Evolutionary conservation across 306 rosid genomes (phyloP).

Genomic region (Alnus rubra): DNA sequence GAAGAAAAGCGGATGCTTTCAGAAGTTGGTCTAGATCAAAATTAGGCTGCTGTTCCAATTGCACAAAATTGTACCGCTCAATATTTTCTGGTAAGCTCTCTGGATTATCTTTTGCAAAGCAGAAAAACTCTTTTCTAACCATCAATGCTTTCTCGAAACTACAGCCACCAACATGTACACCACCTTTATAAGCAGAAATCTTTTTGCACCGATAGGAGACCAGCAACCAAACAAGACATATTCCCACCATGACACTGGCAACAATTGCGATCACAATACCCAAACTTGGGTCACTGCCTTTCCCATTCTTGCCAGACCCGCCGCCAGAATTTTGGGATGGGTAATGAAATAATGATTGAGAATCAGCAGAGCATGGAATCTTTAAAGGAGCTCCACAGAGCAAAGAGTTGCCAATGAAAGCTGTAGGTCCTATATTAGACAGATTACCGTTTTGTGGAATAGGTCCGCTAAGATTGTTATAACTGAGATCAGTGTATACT

Average conservation of each 20-base stretch:
- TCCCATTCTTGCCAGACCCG: conserved; percentile 20
- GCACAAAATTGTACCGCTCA: conserved; percentile 50
- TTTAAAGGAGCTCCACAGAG: conserved; percentile 64
- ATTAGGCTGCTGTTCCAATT: conserved; percentile 42
- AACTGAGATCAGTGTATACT: conserved; percentile 53
- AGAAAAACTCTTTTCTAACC: conserved; percentile 42
- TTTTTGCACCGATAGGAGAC: conserved; percentile 45
- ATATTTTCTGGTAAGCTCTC: conserved; percentile 41
- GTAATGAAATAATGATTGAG: conserved; percentile 27
- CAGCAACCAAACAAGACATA: conserved; percentile 48
- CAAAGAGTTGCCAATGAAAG: conserved; percentile 51
- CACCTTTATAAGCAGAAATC: conserved; percentile 29
- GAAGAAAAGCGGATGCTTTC: conserved; percentile 60
- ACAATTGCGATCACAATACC: conserved; percentile 39
- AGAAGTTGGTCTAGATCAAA: conserved; percentile 64
- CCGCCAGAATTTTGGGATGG: conserved; percentile 33
- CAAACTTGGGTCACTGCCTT: conserved; percentile 35
- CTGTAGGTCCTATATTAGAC: conserved; percentile 59
- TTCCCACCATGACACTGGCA: conserved; percentile 44
- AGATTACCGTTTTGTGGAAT: conserved; percentile 58
- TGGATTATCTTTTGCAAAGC: conserved; percentile 42
- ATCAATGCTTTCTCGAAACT: conserved; percentile 35
- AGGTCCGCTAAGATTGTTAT: conserved; percentile 52
- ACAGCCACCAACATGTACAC: conserved; percentile 17
- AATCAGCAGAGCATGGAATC: conserved; percentile 44